phyloP scores from a whole-genome alignment of 768 basidiomycete genomes.

The Paxillus ammoniavirescens region DNA sequence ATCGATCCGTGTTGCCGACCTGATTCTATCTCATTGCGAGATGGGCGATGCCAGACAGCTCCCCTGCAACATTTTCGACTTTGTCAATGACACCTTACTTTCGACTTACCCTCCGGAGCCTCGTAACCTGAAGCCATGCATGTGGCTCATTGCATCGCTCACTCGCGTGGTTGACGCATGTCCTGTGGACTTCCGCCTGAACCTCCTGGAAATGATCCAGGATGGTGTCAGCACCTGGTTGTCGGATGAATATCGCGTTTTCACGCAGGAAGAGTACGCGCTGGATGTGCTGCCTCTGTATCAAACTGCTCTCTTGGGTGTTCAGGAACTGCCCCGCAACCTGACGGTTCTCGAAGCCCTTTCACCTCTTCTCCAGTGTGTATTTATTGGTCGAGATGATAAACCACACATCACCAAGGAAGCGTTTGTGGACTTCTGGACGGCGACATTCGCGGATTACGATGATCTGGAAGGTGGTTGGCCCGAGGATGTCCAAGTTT shows the following conservation, averaged over 20 bases:
- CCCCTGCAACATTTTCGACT: slow-evolving; percentile 53
- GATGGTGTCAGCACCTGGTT: slow-evolving; percentile 64
- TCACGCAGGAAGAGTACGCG: slow-evolving; percentile 53
- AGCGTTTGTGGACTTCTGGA: slow-evolving; percentile 66
- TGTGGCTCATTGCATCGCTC: slow-evolving; percentile 64
- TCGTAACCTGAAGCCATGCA: slow-evolving; percentile 48
- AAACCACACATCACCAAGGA: slow-evolving; percentile 44
- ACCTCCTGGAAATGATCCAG: slow-evolving; percentile 47
- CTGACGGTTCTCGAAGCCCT: slow-evolving; percentile 44
- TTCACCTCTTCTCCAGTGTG: slow-evolving; percentile 53
- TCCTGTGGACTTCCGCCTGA: slow-evolving; percentile 44
- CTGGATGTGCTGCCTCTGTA: slow-evolving; percentile 66
- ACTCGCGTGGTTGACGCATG: slow-evolving; percentile 54
- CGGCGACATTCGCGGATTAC: slow-evolving; percentile 39
- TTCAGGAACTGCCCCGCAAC: slow-evolving; percentile 46
- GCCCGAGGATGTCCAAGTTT: slow-evolving; percentile 45
- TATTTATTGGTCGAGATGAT: slow-evolving; percentile 50
- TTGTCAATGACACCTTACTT: slow-evolving; percentile 58
- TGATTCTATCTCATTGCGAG: slow-evolving; percentile 55
- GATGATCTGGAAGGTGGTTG: slow-evolving; percentile 50
- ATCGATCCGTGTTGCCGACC: slow-evolving; percentile 57
- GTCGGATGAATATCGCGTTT: slow-evolving; percentile 51
- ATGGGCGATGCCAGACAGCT: slow-evolving; percentile 49
- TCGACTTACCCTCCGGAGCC: slow-evolving; percentile 67
- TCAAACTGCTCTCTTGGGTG: slow-evolving; percentile 51